Evolutionary conservation across 2,329 filamentous ascomycete genomes (phyloP), one percentile per base, ranked within the genome.

Genomic region (Colletotrichum salicis): DNA sequence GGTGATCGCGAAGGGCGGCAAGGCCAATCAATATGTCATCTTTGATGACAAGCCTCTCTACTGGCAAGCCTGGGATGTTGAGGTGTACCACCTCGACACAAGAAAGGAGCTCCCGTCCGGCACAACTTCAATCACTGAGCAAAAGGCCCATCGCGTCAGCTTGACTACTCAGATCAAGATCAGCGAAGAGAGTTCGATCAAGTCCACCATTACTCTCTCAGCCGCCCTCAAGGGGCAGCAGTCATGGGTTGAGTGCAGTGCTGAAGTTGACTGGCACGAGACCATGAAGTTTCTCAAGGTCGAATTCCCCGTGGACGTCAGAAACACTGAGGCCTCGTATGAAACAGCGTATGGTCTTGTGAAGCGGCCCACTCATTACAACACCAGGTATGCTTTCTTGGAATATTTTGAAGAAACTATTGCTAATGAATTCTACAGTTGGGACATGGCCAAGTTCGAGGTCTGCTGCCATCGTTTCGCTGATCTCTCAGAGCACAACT

Each of bases 241-340:
- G 37, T 92, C 92, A 0, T 91, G 90, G 74, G 88, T 98, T 19
- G 93, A 97, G 75, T 91, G 96, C 74, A 88, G 90, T 52, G 93
- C 92, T 62, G 94, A 97, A 76, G 94, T 98, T n/a, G 94, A 98
- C 79, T 99, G 96, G 96, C 93, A 92, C 76, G 96, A 99, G 82
- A 94, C 91, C 13, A 98, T 96, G 92, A 97, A 96, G 80, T 98
- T 98, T 87, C 89, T 99, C 79, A 99, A 99, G 86, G 96, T 98
- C 62, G 96, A 99, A 81, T 99, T 99, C 83, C 96, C 96, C 0
- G 95, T 98, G 74, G 92, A 97, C 77, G 88, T 98, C 74, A 90
- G 91, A 76, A 98, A 96, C 82, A 97, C 93, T 0, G 95, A 98
- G 82, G 96, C 96, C 37, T 94, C 91, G 13, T 99, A 99, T 81